Base-by-base conservation (phyloP, 768 basidiomycete species). In the Tylopilus intermedius region DNA sequence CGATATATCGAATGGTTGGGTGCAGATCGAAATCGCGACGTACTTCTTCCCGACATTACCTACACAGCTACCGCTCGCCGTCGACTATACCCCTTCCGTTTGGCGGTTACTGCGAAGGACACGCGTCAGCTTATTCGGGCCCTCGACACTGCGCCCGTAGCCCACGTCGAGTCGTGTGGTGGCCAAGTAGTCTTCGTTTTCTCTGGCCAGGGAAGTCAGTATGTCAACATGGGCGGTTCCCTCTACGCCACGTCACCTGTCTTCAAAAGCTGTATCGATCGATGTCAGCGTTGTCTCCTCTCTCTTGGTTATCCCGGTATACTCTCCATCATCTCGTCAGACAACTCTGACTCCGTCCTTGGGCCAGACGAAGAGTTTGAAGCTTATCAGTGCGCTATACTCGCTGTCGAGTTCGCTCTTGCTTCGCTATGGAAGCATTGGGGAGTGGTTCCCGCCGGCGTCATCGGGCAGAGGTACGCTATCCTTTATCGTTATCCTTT, bases 181-280 rank as follows among this genome's bases (percentile, higher is more conserved):
- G 61, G 60, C n/a, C 67, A 71, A 4, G 72, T 78, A 1, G 74
- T 80, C 5, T 87, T 89, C 58, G 82, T 88, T 4, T 88, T 87
- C 64, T 83, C 86, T 15, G 88, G 88, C 8, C 84, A 88, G 62
- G 88, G 86, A 37, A 72, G 78, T 30, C 85, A 88, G 56, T 83
- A 84, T 68, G 61, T 72, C 15, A 78, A 80, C 6, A 88, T 88
- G 86, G 86, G 83, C 0, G 53, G 67, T 29, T 63, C 67, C 0
- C 74, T 89, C 14, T 90, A 89, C 51, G 61, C 60, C 37, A 73
- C 73, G 1, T 76, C 73, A 7, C 55, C 73, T 0, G 46, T 77
- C 2, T 88, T 89, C 64, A 73, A 66, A 46, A 52, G 59, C 6
- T 69, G 73, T 43, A 76, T 90, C 22, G 78, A 88, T 58, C 72